Percentiles rank a stretch among this genome's conserved stretches.
phyloP scores from a whole-genome alignment of 495 filamentous ascomycete species.

The Penicillium maclennaniae region DNA sequence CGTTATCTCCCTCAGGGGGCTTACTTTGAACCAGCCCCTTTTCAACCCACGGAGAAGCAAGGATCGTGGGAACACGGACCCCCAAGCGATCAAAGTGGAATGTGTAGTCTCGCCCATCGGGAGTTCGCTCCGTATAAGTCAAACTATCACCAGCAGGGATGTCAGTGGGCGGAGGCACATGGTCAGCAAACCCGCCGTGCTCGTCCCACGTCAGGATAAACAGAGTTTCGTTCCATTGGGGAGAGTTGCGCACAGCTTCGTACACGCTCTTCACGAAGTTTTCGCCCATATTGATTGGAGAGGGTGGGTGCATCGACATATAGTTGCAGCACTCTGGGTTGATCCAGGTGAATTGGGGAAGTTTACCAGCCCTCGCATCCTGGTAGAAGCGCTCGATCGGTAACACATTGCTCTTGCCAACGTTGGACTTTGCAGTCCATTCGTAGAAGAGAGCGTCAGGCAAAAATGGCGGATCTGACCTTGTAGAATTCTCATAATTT shows the following conservation, averaged over 20 bases:
- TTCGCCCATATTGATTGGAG: constrained; percentile 46
- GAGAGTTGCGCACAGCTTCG: constrained; percentile 43
- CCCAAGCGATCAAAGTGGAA: constrained; percentile 51
- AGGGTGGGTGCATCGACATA: constrained; percentile 47
- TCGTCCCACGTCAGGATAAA: constrained; percentile 51
- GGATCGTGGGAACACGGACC: constrained; percentile 45
- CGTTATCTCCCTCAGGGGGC: constrained; percentile 23
- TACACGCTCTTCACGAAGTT: constrained; percentile 49
- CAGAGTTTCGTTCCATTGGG: constrained; percentile 49
- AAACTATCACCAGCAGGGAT: constrained; percentile 42
- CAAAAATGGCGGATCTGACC: constrained; percentile 26
- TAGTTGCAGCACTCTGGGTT: constrained; percentile 52
- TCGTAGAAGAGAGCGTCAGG: constrained; percentile 37
- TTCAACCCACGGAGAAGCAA: constrained; percentile 49
- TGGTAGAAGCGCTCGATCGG: constrained; percentile 35
- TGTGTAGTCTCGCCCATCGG: constrained; percentile 39
- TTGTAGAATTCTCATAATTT: constrained; percentile 46
- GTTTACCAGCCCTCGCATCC: constrained; percentile 36
- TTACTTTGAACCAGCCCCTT: constrained; percentile 43
- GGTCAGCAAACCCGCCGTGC: constrained; percentile 49
- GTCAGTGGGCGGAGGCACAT: constrained; percentile 43
- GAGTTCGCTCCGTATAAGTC: constrained; percentile 40
- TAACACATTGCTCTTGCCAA: constrained; percentile 27
- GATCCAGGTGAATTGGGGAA: constrained; percentile 48
- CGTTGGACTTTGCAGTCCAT: constrained; percentile 34